These are phyloP conservation scores for Amphicarpaea edgeworthii DNA, from an alignment of 306 rosid species.

Conservation along the genomic window DNA sequence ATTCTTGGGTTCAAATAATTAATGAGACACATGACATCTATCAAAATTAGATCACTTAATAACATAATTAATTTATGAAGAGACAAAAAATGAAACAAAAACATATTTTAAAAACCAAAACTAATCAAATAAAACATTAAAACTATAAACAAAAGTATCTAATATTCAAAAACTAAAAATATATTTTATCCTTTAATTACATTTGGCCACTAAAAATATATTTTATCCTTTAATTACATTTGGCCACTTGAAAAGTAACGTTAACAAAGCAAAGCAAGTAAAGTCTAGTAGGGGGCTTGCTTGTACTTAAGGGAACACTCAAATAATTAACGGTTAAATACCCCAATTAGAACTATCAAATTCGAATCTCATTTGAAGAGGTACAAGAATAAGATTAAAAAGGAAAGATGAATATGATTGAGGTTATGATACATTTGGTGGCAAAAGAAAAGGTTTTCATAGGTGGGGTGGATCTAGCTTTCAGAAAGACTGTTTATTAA, in stretches of 20 bases:
- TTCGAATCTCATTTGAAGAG: constrained; percentile 1
- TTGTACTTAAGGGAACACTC: constrained; percentile 43
- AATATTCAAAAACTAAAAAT: too few species aligned
- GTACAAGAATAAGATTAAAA: background rate
- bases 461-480: background rate
- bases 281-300: constrained; percentile 13
- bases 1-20: too few species aligned
- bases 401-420: constrained; percentile 11
- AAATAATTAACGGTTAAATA: background rate
- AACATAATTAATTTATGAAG: too few species aligned
- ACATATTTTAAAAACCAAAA: too few species aligned
- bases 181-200: too few species aligned
- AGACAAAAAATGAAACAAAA: too few species aligned
- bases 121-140: too few species aligned
- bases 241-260: constrained; percentile 33
- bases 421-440: background rate
- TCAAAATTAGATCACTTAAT: too few species aligned
- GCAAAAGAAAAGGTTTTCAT: background rate
- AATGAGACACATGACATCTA: too few species aligned
- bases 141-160: too few species aligned
- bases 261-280: constrained; percentile 34
- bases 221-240: too few species aligned
- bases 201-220: too few species aligned
- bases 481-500: background rate
- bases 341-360: background rate